These are phyloP conservation scores for Jamesozyma spencerorum DNA, from an alignment of 805 yeast species.

Conservation along the genomic window DNA sequence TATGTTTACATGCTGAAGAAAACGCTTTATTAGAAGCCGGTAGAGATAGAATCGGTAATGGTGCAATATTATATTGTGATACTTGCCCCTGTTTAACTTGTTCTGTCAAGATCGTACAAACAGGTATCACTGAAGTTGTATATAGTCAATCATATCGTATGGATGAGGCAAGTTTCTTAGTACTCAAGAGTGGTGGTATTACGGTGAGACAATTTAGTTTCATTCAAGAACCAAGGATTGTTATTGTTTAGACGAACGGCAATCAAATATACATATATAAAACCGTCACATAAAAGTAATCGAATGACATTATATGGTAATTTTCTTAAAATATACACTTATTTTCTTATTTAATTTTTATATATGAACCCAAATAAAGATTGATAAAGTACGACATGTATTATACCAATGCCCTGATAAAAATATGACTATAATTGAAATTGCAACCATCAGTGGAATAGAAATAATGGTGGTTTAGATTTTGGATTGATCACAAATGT, in stretches of 20 bases:
- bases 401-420: too few relatives aligned
- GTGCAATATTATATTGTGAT: slow-evolving; percentile 75
- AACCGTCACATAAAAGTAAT: too few relatives aligned
- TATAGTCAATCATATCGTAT: slow-evolving; percentile 87
- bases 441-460: too few relatives aligned
- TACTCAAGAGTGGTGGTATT: slow-evolving; percentile 68
- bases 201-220: slow-evolving; percentile 49
- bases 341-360: too few relatives aligned
- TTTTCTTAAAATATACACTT: neutral
- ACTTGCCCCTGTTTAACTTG: slow-evolving; percentile 97
- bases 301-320: neutral
- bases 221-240: slow-evolving; percentile 21
- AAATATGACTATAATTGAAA: too few relatives aligned
- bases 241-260: slow-evolving; percentile 14
- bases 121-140: slow-evolving; percentile 85
- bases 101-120: slow-evolving; percentile 87
- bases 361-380: too few relatives aligned
- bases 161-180: slow-evolving; percentile 70
- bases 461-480: too few relatives aligned
- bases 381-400: too few relatives aligned
- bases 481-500: too few relatives aligned
- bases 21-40: slow-evolving; percentile 94
- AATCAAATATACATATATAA: too few relatives aligned
- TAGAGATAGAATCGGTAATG: slow-evolving; percentile 61
- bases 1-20: slow-evolving; percentile 95